Percentiles rank a stretch among this genome's conserved stretches.
Evolutionary conservation across 2,329 filamentous ascomycete genomes (phyloP).

Genomic region (Nemania diffusa): DNA sequence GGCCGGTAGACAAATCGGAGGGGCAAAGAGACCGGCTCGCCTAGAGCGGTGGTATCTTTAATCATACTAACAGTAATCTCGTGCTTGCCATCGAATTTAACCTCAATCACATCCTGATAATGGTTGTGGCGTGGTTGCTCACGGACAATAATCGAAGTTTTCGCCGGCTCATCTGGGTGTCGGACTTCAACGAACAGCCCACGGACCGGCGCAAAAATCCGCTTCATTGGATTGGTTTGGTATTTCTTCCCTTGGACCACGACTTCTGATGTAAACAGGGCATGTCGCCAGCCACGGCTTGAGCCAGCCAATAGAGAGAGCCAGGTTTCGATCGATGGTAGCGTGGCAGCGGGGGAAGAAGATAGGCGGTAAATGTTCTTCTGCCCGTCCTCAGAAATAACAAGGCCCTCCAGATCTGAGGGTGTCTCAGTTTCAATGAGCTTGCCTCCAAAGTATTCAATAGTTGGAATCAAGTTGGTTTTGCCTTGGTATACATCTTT

Average conservation of each 20-base stretch:
- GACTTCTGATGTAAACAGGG: slow-evolving; percentile 91
- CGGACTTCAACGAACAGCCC: slow-evolving; percentile 91
- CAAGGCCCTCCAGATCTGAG: slow-evolving; percentile 85
- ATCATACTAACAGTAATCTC: slow-evolving; percentile 91
- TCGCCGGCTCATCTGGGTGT: slow-evolving; percentile 81
- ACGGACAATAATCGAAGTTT: slow-evolving; percentile 86
- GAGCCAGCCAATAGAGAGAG: slow-evolving; percentile 86
- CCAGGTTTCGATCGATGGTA: slow-evolving; percentile 87
- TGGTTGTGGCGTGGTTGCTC: slow-evolving; percentile 89
- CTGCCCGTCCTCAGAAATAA: slow-evolving; percentile 78
- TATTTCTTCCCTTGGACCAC: slow-evolving; percentile 96
- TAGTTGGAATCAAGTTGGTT: slow-evolving; percentile 77
- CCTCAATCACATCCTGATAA: slow-evolving; percentile 87
- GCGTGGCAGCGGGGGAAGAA: slow-evolving; percentile 73
- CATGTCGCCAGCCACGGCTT: slow-evolving; percentile 91
- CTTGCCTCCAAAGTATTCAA: slow-evolving; percentile 97
- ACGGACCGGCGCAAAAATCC: slow-evolving; percentile 86
- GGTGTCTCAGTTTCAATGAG: slow-evolving; percentile 77
- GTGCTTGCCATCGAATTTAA: slow-evolving; percentile 77
- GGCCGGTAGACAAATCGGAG: slow-evolving; percentile 94
- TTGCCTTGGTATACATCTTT: slow-evolving; percentile 83
- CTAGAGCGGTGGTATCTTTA: slow-evolving; percentile 89
- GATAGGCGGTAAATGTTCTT: slow-evolving; percentile 89
- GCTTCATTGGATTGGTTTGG: slow-evolving; percentile 94
- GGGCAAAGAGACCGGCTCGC: slow-evolving; percentile 82